Conservation (phyloP, 2,329 filamentous ascomycete species). For the Neospermospora avenae region DNA sequence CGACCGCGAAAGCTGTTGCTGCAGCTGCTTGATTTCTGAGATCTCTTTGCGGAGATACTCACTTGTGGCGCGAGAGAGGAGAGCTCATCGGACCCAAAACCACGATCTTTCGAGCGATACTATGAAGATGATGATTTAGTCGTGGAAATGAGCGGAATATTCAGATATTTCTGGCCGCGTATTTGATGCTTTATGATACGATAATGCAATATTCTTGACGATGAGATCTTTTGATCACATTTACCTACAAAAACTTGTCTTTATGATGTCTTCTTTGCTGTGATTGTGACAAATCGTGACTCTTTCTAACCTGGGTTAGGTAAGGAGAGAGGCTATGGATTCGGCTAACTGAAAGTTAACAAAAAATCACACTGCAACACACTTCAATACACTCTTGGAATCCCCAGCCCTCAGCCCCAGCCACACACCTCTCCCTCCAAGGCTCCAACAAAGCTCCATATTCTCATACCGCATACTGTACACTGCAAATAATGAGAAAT, state of each 20-base stretch:
- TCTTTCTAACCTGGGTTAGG: background rate
- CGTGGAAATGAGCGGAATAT: background rate
- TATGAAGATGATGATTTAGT: too few species aligned
- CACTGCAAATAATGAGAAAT: too few species aligned
- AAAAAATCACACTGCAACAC: too few species aligned
- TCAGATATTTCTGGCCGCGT: background rate
- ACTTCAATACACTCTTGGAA: too few species aligned
- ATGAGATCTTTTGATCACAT: background rate
- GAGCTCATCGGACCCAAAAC: constrained; percentile 37
- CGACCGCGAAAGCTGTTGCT: constrained; percentile 34
- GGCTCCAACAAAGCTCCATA: too few species aligned
- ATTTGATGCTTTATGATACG: constrained; percentile 1
- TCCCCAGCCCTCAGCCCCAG: too few species aligned
- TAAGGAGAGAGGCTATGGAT: background rate
- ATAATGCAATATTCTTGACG: background rate
- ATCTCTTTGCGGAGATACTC: background rate
- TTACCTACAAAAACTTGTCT: background rate
- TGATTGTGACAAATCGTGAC: background rate
- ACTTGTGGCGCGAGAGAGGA: constrained; percentile 6
- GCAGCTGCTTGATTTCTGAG: constrained; percentile 32
- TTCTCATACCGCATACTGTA: too few species aligned
- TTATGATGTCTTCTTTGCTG: background rate
- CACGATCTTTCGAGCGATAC: constrained; percentile 35
- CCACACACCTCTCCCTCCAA: too few species aligned
- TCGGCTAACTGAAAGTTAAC: too few species aligned